phyloP scores from a whole-genome alignment of 148 eudicot species.

The Rhododendron henanense region DNA sequence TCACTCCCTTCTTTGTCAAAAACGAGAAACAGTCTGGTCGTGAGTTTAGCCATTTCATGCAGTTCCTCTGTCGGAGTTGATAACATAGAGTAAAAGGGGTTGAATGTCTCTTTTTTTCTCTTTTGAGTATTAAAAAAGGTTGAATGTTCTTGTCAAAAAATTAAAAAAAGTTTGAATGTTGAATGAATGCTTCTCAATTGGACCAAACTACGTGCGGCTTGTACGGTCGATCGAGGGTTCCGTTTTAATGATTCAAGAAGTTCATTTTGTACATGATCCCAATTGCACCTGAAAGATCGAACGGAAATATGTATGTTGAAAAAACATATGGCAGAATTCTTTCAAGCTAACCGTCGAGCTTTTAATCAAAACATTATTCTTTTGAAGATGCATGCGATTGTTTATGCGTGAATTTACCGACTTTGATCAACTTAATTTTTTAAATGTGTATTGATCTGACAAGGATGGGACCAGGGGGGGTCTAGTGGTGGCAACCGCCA shows the following conservation, averaged over 20 bases:
- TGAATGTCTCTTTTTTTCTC: background rate
- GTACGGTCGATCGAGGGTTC: no score
- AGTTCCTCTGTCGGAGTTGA: background rate
- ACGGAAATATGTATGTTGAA: no score
- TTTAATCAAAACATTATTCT: background rate
- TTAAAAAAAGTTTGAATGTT: background rate
- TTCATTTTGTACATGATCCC: no score
- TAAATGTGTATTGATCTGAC: no score
- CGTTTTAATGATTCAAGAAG: no score
- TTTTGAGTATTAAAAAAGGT: background rate
- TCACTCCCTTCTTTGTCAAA: background rate
- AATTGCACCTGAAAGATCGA: no score
- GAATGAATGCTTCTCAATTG: background rate
- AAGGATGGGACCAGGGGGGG: no score
- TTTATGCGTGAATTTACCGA: background rate
- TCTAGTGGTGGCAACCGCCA: no score
- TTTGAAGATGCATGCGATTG: background rate
- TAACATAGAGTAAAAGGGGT: background rate
- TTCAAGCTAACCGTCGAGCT: background rate
- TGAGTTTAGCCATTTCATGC: background rate
- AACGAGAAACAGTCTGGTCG: no score
- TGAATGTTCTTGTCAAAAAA: background rate
- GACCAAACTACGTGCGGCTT: background rate
- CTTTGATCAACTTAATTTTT: background rate
- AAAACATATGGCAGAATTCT: no score